Base-by-base conservation (phyloP, 2,329 filamentous ascomycete genomes). In the Fusarium papillatum region DNA sequence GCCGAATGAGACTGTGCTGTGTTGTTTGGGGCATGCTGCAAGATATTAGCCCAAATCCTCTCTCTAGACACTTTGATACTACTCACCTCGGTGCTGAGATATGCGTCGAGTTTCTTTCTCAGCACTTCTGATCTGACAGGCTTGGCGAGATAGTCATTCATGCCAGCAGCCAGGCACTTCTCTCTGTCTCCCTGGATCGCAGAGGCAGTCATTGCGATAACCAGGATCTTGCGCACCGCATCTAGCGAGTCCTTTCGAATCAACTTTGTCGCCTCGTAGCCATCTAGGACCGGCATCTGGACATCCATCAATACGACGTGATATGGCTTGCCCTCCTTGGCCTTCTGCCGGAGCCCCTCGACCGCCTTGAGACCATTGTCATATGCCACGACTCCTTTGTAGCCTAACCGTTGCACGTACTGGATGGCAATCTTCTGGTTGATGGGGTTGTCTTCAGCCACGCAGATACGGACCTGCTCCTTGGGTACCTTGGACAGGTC, bases 71-170 rank as follows among this genome's bases (percentile, higher is more conserved):
- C 10, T 14, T 26, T 7, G 7, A 29, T 16, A 7, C 26, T 43
- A 66, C 75, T 69, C 76, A 85, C 83, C 60, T 84, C 81, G 50
- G 81, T 82, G 46, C 83, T 85, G 31, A 90, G 85, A 76, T 92
- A 92, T 3, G 87, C 86, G 53, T 91, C 89, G 70, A 98, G 86
- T 86, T 98, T 96, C 80, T 92, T 92, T 84, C 95, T 97, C 66
- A 98, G 87, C 48, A 97, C 93, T 59, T 96, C 94, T 6, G 94
- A 95, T 72, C 95, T 91, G n/a, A 98, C 96, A 1, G 96, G 96
- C 82, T 98, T 98, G 19, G 96, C 95, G 1, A 98, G 90, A 80
- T 98, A 98, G 80, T 98, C 97, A 83, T 98, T 98, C 96, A 98
- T 98, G 55, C 96, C 96, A 2, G 95, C 95, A 62, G 95, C 95